Evolutionary conservation across 805 yeast genomes (phyloP), one percentile per base, ranked within the genome.

Genomic region (Wickerhamiella nectarea): DNA sequence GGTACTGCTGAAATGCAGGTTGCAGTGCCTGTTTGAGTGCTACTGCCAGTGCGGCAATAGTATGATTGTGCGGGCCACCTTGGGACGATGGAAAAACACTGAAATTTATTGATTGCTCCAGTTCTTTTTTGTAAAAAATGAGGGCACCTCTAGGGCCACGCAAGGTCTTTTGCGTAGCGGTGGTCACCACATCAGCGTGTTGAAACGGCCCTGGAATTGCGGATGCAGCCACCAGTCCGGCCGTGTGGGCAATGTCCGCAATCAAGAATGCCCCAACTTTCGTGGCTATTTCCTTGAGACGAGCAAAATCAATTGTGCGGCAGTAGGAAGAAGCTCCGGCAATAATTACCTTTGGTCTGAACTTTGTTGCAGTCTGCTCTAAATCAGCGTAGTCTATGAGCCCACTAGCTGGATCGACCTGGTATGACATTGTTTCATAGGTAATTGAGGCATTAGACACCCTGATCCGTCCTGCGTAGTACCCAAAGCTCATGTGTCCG

Each of bases 101-200:
- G 65, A 91, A 91, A 71, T 91, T 91, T 65, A 91, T 86, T 59
- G 85, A 84, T 62, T 78, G 81, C 65, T 91, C 97, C 64, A 89
- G 76, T 56, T 91, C 96, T 66, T 82, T 84, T 72, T 95, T 81
- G 76, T 79, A 89, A 73, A 89, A 91, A 61, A 91, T 91, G 95
- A 91, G 86, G 41, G 98, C 96, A 65, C 97, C 98, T 70, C 98
- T 82, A 62, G 98, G 98, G 45, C 98, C 98, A 71, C 98, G 80
- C 58, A 91, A 74, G 34, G 98, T 89, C 70, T 91, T 91, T 72
- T 91, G 98, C 46, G 98, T 91, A 41, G 98, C 93, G 54, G 97
- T 91, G 52, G 98, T 91, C 57, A 91, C 97, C 53, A 91, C 83
- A 61, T 91, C 98, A 45, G 97, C 91, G 63, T 81, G 84, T 65